Percentiles rank a stretch among this genome's conserved stretches.
phyloP scores from a whole-genome alignment of 2,329 filamentous ascomycete species.

The Colletotrichum melonis region DNA sequence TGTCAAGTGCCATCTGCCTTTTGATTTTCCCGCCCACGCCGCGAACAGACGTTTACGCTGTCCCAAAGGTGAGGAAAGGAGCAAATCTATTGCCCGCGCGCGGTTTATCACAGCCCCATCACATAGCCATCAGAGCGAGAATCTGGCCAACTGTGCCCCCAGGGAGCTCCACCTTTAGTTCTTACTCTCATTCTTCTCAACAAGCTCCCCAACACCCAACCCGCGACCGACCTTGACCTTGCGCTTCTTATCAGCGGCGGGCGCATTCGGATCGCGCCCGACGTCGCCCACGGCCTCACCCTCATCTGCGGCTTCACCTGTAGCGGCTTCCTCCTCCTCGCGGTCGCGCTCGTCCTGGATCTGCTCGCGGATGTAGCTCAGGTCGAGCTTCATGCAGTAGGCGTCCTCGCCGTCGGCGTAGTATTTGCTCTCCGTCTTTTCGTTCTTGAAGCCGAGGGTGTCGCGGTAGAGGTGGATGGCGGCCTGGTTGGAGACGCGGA shows the following conservation, averaged over 20 bases:
- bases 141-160: not conserved
- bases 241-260: conserved; percentile 68
- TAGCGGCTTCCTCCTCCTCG: conserved; percentile 53
- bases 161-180: conserved; percentile 41
- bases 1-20: not conserved
- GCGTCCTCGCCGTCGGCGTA: conserved; percentile 99
- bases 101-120: no score
- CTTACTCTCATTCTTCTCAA: conserved; percentile 76
- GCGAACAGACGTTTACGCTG: no score
- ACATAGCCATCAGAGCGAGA: no score
- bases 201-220: conserved; percentile 81
- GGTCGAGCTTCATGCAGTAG: conserved; percentile 91
- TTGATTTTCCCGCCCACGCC: not conserved
- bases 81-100: no score
- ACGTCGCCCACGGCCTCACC: conserved; percentile 77
- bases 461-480: conserved; percentile 93
- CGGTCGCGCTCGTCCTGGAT: conserved; percentile 54
- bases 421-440: conserved; percentile 89
- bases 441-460: conserved; percentile 88
- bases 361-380: conserved; percentile 69
- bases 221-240: conserved; percentile 87
- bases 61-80: no score
- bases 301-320: conserved; percentile 64
- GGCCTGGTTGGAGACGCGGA: conserved; percentile 92
- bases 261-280: conserved; percentile 62